Conservation (phyloP, 192 early-diverging fungal species). For the Backusella morwellensis region DNA sequence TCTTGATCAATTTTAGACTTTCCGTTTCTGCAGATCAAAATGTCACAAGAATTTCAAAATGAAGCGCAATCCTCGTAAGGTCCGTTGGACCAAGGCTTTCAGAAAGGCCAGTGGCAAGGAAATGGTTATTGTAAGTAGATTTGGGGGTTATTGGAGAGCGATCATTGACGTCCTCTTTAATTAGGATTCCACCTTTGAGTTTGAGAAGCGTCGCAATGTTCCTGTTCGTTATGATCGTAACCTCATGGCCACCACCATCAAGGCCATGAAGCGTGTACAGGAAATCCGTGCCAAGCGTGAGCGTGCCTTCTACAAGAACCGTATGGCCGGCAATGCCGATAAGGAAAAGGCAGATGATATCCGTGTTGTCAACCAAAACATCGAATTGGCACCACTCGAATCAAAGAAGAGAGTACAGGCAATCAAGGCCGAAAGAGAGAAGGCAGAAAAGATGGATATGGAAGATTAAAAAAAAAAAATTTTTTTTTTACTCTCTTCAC, state of each 20-base stretch:
- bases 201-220: conserved; percentile 98
- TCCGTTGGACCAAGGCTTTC: conserved; percentile 99
- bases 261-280: conserved; percentile 97
- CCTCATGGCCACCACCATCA: conserved; percentile 94
- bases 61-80: conserved; percentile 99
- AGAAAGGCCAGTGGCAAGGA: conserved; percentile 98
- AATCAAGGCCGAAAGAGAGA: conserved; percentile 54
- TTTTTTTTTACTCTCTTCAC: background rate
- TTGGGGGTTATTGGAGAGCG: background rate
- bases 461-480: conserved; percentile 42
- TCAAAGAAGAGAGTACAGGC: conserved; percentile 56
- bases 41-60: conserved; percentile 99
- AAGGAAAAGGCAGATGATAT: conserved; percentile 75
- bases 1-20: conserved; percentile 56
- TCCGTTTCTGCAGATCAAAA: conserved; percentile 97
- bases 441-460: conserved; percentile 57
- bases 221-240: conserved; percentile 98
- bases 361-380: conserved; percentile 77
- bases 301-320: conserved; percentile 89
- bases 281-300: conserved; percentile 95
- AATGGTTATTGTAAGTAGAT: conserved; percentile 88
- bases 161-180: background rate
- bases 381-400: conserved; percentile 75
- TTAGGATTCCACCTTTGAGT: conserved; percentile 94
- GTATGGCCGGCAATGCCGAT: conserved; percentile 86